Conservation (phyloP, 169 alveolate genomes). For the Amoebophrya sp. region DNA sequence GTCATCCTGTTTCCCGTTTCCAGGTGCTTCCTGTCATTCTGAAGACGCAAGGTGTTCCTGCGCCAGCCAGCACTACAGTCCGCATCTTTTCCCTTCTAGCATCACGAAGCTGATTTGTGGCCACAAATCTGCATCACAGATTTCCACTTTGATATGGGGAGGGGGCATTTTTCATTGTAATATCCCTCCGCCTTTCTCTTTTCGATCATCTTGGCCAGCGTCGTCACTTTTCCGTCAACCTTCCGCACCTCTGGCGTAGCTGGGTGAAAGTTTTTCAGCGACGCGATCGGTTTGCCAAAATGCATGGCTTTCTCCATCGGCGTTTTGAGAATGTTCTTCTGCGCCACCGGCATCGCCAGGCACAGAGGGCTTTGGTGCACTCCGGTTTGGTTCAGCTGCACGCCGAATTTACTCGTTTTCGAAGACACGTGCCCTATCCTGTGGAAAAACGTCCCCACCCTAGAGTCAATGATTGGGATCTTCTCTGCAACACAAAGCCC, state of each 20-base stretch:
- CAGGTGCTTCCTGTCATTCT: no score
- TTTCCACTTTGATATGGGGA: no score
- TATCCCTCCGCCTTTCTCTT: no score
- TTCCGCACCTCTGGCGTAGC: not conserved
- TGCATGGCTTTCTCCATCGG: not conserved
- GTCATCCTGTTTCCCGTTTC: no score
- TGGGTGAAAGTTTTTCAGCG: not conserved
- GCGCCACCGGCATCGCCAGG: not conserved
- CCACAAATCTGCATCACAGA: no score
- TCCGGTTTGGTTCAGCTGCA: not conserved
- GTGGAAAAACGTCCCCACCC: not conserved
- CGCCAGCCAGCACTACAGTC: no score
- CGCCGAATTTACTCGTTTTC: not conserved
- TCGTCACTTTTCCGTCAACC: not conserved
- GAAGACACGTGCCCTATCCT: not conserved
- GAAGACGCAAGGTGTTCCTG: no score
- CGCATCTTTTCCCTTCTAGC: no score
- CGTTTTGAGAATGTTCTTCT: not conserved
- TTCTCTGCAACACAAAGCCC: not conserved
- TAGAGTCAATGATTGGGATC: no score
- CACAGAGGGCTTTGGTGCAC: not conserved
- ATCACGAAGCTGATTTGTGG: no score
- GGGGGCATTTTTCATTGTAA: no score
- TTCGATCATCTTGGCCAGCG: no score
- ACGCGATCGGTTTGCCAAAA: not conserved